Evolutionary conservation across 257 asterid genomes (phyloP).

Genomic region (Nicotiana sylvestris): DNA sequence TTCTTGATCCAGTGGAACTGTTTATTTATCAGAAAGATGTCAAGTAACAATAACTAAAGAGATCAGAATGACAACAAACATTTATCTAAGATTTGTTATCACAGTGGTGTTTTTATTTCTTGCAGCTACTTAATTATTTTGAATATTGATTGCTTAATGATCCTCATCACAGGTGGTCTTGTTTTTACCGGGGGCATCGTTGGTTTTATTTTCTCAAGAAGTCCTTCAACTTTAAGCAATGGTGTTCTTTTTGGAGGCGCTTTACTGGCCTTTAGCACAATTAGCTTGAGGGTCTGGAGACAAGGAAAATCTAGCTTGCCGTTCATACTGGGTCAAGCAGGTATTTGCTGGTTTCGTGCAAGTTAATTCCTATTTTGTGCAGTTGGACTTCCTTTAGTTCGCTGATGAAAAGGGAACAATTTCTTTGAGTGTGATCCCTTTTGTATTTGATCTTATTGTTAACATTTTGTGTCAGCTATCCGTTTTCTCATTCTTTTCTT

Average conservation of each 20-base stretch:
- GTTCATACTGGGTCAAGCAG: constrained; percentile 90
- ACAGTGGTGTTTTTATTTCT: not conserved
- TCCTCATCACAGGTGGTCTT: constrained; percentile 58
- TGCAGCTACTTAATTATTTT: not conserved
- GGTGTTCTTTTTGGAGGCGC: constrained; percentile 81
- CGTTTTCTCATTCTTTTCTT: not conserved
- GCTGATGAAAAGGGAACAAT: not conserved
- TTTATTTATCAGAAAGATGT: not conserved
- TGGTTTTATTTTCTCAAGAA: constrained; percentile 70
- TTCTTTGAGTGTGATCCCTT: not conserved
- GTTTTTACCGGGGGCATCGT: constrained; percentile 71
- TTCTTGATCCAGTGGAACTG: not conserved
- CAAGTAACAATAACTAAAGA: not conserved
- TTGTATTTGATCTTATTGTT: not conserved
- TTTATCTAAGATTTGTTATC: not conserved
- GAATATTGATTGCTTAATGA: constrained; percentile 3
- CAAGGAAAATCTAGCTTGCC: constrained; percentile 95
- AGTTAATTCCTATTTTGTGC: not conserved
- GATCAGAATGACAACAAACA: not conserved
- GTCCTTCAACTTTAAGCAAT: constrained; percentile 44
- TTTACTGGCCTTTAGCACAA: constrained; percentile 71
- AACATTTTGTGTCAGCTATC: not conserved
- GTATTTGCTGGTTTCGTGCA: constrained; percentile 30
- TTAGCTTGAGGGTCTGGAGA: constrained; percentile 82
- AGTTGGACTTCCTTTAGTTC: not conserved